Conservation (phyloP, 202 grass and related monocot genomes). For the Schoenoplectus triqueter region DNA sequence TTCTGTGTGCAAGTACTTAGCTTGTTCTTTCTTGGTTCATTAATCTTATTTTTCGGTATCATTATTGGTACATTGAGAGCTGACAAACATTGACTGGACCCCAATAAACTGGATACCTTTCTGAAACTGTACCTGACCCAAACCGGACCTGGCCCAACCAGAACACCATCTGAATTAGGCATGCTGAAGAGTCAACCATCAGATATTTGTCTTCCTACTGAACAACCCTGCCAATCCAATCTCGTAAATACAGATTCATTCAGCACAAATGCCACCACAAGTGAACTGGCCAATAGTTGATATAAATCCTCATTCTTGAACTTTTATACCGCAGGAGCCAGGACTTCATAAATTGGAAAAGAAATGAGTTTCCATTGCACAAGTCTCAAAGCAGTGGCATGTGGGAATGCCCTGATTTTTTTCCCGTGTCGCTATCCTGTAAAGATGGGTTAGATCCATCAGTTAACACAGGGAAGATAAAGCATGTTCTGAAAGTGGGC, state of each 20-base stretch:
- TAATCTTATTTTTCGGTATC: too few relatives aligned
- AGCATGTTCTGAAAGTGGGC: constrained; percentile 60
- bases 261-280: neutral
- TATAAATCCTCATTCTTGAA: neutral
- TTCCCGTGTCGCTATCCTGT: constrained; percentile 49
- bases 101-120: too few relatives aligned
- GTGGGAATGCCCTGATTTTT: constrained; percentile 78
- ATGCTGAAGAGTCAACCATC: too few relatives aligned
- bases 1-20: neutral
- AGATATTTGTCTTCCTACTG: neutral
- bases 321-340: constrained; percentile 34
- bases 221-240: neutral
- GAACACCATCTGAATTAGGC: too few relatives aligned
- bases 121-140: too few relatives aligned
- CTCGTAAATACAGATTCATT: neutral
- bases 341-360: constrained; percentile 50
- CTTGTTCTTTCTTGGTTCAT: neutral
- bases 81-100: too few relatives aligned
- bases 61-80: too few relatives aligned
- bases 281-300: neutral
- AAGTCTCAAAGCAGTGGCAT: constrained; percentile 42
- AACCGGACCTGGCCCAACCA: too few relatives aligned
- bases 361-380: constrained; percentile 46
- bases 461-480: constrained; percentile 27
- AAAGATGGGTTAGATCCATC: constrained; percentile 45